Evolutionary conservation across 2,329 filamentous ascomycete genomes (phyloP).

Genomic region (Hypoxylon rubiginosum): DNA sequence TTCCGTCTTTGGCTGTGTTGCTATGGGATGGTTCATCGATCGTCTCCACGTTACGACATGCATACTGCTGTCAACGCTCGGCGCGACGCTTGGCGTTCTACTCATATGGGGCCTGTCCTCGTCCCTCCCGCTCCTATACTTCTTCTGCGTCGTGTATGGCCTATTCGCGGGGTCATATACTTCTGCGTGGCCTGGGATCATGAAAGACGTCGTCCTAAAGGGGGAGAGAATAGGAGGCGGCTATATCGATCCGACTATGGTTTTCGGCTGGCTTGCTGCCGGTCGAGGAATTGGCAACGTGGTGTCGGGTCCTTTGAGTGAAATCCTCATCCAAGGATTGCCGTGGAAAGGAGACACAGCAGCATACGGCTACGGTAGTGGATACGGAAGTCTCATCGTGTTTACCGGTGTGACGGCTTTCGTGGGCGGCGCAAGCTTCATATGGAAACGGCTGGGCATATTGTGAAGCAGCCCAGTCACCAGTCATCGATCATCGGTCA

Average conservation of each 20-base stretch:
- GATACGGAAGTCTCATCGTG: conserved; percentile 67
- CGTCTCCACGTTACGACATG: conserved; percentile 66
- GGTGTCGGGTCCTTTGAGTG: conserved; percentile 68
- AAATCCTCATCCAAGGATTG: conserved; percentile 62
- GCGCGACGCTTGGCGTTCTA: conserved; percentile 68
- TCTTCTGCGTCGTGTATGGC: conserved; percentile 74
- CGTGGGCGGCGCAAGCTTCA: conserved; percentile 60
- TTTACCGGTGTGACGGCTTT: conserved; percentile 68
- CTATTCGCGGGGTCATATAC: conserved; percentile 75
- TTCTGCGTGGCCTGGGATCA: conserved; percentile 72
- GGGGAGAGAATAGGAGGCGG: conserved; percentile 39
- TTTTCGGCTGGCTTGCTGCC: conserved; percentile 69
- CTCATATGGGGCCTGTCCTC: conserved; percentile 73
- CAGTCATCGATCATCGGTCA: too few species aligned
- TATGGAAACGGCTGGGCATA: conserved; percentile 55
- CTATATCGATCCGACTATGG: conserved; percentile 63
- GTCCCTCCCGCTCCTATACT: conserved; percentile 65
- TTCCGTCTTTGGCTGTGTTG: conserved; percentile 69
- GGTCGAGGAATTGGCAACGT: conserved; percentile 74
- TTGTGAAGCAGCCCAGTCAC: conserved; percentile 25
- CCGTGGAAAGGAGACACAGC: conserved; percentile 58
- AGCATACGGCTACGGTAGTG: conserved; percentile 62
- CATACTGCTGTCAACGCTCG: conserved; percentile 68
- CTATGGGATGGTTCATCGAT: conserved; percentile 70
- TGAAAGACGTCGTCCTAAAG: conserved; percentile 57